Evolutionary conservation across 441 rosid species (phyloP).

Genomic region (Pelargonium australe): DNA sequence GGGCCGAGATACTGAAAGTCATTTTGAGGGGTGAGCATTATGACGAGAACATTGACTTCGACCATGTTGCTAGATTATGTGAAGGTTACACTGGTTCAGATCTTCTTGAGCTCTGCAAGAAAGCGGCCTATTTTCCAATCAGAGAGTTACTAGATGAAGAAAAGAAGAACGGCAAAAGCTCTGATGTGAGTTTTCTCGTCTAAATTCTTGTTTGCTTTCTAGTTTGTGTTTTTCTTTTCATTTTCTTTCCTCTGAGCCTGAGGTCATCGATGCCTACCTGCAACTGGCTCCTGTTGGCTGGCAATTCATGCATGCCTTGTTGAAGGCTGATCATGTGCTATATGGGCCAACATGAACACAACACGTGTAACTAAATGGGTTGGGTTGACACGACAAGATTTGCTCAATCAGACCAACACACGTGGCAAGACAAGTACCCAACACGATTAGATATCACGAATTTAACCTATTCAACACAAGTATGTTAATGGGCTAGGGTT

Average conservation of each 20-base stretch:
- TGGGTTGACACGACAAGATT: too few relatives aligned
- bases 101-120: slow-evolving; percentile 89
- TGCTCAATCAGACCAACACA: too few relatives aligned
- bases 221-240: neutral
- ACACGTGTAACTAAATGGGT: too few relatives aligned
- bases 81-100: slow-evolving; percentile 89
- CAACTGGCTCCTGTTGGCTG: too few relatives aligned
- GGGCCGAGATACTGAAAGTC: slow-evolving; percentile 78
- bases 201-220: neutral
- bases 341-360: too few relatives aligned
- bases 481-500: too few relatives aligned
- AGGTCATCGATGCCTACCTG: too few relatives aligned
- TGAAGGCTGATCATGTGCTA: too few relatives aligned
- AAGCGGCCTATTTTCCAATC: slow-evolving; percentile 85
- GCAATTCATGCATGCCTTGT: too few relatives aligned
- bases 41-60: slow-evolving; percentile 54
- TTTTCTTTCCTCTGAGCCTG: neutral
- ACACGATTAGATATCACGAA: too few relatives aligned
- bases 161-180: slow-evolving; percentile 14
- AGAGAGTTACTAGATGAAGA: slow-evolving; percentile 79
- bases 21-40: slow-evolving; percentile 67
- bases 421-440: too few relatives aligned
- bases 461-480: too few relatives aligned
- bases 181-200: slow-evolving; percentile 38
- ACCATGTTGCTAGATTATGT: slow-evolving; percentile 57